Evolutionary conservation across 129 eudicot species (phyloP).

Genomic region (Sambucus nigra): DNA sequence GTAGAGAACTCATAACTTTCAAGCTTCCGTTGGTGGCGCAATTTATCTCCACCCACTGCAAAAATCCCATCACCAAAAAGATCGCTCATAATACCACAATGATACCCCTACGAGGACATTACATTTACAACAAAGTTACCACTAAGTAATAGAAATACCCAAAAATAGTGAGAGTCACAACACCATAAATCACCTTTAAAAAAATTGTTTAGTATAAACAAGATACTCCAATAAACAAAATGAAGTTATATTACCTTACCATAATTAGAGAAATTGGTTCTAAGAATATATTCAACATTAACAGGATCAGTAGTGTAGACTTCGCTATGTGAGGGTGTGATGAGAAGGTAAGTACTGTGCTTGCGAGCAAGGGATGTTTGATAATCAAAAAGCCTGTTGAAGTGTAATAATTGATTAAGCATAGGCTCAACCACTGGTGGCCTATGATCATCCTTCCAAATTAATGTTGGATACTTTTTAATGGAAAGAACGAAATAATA

Average conservation of each 20-base stretch:
- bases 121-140: background rate
- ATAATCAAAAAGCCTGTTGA: too few relatives aligned
- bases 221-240: background rate
- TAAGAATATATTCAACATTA: slow-evolving; percentile 50
- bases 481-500: too few relatives aligned
- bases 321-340: slow-evolving; percentile 47
- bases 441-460: slow-evolving; percentile 19
- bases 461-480: too few relatives aligned
- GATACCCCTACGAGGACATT: slow-evolving; percentile 24
- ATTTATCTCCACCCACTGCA: slow-evolving; percentile 50
- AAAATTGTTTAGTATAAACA: background rate
- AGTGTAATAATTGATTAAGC: too few relatives aligned
- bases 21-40: slow-evolving; percentile 71
- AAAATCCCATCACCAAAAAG: slow-evolving; percentile 70
- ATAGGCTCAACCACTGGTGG: slow-evolving; percentile 55
- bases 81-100: slow-evolving; percentile 31
- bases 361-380: slow-evolving; percentile 36
- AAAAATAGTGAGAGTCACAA: too few relatives aligned
- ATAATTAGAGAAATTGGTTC: slow-evolving; percentile 55
- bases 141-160: background rate
- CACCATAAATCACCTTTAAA: background rate
- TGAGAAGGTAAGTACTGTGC: slow-evolving; percentile 40
- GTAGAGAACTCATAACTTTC: slow-evolving; percentile 63
- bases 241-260: slow-evolving; percentile 24
- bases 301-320: slow-evolving; percentile 48